Conservation (phyloP, 495 filamentous ascomycete genomes). For the Ramalina intermedia region DNA sequence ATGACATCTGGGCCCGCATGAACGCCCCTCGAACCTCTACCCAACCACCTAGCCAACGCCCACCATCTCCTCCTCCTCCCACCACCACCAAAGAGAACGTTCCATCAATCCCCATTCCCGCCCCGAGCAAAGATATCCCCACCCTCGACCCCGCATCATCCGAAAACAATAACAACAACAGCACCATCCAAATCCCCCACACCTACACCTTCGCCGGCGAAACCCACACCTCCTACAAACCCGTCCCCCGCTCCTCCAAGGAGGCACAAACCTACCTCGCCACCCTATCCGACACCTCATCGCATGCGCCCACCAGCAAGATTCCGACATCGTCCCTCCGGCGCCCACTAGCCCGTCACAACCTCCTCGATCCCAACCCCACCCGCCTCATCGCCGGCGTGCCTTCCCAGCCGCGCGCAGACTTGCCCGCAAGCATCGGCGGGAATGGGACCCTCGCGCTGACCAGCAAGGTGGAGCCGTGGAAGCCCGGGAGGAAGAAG, state of each 20-base stretch:
- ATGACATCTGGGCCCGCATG: constrained; percentile 77
- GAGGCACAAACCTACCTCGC: constrained; percentile 68
- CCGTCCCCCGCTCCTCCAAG: constrained; percentile 61
- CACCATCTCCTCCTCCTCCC: constrained; percentile 1
- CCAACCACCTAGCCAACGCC: neutral
- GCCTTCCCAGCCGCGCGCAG: constrained; percentile 1
- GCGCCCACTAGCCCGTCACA: constrained; percentile 59
- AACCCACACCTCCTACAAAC: constrained; percentile 66
- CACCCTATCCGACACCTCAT: constrained; percentile 13
- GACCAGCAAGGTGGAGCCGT: constrained; percentile 3
- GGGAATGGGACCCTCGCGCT: constrained; percentile 25
- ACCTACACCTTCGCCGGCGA: constrained; percentile 88
- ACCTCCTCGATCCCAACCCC: constrained; percentile 65
- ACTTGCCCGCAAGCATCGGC: constrained; percentile 24
- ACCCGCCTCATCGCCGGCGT: constrained; percentile 27
- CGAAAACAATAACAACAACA: constrained; percentile 9
- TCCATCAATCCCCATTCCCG: constrained; percentile 8
- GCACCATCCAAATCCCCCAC: constrained; percentile 71
- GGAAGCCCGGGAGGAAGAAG: constrained; percentile 18
- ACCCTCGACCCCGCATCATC: neutral
- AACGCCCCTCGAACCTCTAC: constrained; percentile 27
- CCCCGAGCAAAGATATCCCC: neutral
- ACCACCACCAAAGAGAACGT: constrained; percentile 16
- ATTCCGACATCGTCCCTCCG: constrained; percentile 28
- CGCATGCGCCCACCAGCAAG: constrained; percentile 26